Percentiles rank a stretch among this genome's conserved stretches.
These are phyloP conservation scores for Tympanopsis confertula DNA, from an alignment of 2,329 filamentous ascomycete species.

Conservation along the genomic window DNA sequence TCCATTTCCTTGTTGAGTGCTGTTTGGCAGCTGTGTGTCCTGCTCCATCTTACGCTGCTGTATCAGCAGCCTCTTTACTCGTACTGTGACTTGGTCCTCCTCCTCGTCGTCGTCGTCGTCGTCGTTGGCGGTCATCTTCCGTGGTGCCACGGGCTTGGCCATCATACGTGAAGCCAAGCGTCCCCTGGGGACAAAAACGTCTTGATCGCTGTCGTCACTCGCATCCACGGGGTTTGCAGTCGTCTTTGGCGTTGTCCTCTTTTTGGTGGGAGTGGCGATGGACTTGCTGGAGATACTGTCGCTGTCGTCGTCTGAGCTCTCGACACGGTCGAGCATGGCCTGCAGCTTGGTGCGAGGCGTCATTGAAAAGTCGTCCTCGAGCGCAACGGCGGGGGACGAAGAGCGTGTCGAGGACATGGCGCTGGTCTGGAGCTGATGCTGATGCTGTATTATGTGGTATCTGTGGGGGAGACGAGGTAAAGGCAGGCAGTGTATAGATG, in stretches of 20 bases:
- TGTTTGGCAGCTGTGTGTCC: conserved; percentile 11
- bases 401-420: conserved; percentile 37
- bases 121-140: conserved; percentile 16
- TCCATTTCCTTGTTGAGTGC: conserved; percentile 5
- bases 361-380: conserved; percentile 29
- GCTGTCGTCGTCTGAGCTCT: conserved; percentile 36
- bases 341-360: conserved; percentile 43
- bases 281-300: conserved; percentile 6
- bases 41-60: conserved; percentile 17
- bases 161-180: conserved; percentile 55
- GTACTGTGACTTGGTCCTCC: conserved; percentile 24
- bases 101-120: conserved; percentile 26
- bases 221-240: conserved; percentile 6
- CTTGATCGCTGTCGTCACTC: conserved; percentile 33
- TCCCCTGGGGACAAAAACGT: conserved; percentile 43
- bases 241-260: conserved; percentile 5
- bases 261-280: conserved; percentile 7
- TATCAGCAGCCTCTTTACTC: conserved; percentile 23
- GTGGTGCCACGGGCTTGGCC: conserved; percentile 16
- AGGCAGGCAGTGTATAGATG: not conserved
- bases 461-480: not conserved
- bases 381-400: conserved; percentile 30
- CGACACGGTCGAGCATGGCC: conserved; percentile 37
- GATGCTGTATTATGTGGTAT: not conserved
- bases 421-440: not conserved